Evolutionary conservation across 2,329 filamentous ascomycete genomes (phyloP).

Genomic region (Trichoderma breve): DNA sequence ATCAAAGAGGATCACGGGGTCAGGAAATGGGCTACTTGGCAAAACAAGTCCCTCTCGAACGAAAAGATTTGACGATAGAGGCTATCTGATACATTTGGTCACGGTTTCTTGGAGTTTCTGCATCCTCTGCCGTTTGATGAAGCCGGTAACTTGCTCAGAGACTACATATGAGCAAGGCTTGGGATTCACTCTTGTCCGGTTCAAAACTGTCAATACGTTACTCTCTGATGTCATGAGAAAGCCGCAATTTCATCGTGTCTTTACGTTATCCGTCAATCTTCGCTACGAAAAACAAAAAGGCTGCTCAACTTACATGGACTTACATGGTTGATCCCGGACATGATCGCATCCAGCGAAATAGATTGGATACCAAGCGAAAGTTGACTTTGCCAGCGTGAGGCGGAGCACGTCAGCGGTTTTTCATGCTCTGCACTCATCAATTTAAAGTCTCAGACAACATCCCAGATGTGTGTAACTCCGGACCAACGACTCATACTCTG

Average conservation of each 20-base stretch:
- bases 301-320: too few relatives aligned
- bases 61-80: background rate
- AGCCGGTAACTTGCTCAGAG: background rate
- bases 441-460: conserved; percentile 15
- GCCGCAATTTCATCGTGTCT: background rate
- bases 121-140: background rate
- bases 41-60: too few relatives aligned
- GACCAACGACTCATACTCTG: background rate
- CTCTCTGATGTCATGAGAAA: background rate
- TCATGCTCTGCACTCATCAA: background rate
- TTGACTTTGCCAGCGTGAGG: background rate
- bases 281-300: background rate
- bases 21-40: background rate
- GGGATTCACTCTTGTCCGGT: background rate
- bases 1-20: background rate
- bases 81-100: background rate
- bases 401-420: background rate
- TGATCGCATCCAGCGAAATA: background rate
- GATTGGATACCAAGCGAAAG: conserved; percentile 18
- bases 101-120: background rate
- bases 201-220: background rate
- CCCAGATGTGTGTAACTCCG: conserved; percentile 16
- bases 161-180: background rate
- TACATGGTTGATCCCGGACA: conserved; percentile 1
- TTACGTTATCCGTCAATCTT: background rate